A percentile compares a stretch with the other conserved stretches of the same genome.
phyloP scores from a whole-genome alignment of 495 filamentous ascomycete species.

The Penicillium diatomitis region DNA sequence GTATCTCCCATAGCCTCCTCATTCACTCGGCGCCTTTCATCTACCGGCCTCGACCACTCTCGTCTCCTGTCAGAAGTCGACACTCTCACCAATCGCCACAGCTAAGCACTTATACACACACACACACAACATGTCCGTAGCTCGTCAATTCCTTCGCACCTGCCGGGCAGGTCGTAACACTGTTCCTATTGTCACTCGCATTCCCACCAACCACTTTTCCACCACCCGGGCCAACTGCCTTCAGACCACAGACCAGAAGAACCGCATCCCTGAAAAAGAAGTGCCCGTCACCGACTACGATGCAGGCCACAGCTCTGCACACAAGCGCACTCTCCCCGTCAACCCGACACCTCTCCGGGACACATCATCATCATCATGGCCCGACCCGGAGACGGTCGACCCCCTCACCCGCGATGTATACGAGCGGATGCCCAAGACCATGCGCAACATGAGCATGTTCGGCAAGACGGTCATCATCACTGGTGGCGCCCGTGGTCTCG shows the following conservation, averaged over 20 bases:
- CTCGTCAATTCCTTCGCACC: neutral
- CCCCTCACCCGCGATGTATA: conserved; percentile 1
- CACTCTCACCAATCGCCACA: too few species aligned
- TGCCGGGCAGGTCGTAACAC: neutral
- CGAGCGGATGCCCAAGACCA: neutral
- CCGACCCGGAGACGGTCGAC: neutral
- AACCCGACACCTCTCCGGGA: neutral
- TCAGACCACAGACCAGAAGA: conserved; percentile 2
- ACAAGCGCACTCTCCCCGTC: conserved; percentile 1
- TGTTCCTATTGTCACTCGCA: neutral
- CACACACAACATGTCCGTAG: neutral
- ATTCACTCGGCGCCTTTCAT: too few species aligned
- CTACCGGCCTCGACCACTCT: neutral
- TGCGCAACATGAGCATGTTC: conserved; percentile 43
- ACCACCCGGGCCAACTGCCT: neutral
- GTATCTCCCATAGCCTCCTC: too few species aligned
- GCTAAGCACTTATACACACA: neutral
- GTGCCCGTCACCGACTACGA: conserved; percentile 1
- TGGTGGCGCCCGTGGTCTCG: conserved; percentile 68
- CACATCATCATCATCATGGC: neutral
- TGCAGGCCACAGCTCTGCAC: neutral
- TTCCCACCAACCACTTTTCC: neutral
- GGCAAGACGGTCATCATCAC: conserved; percentile 70
- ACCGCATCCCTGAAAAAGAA: conserved; percentile 1
- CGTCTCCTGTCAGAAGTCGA: neutral